Evolutionary conservation across 1,284 basidiomycete species (phyloP).

Genomic region (Puccinia triticina): DNA sequence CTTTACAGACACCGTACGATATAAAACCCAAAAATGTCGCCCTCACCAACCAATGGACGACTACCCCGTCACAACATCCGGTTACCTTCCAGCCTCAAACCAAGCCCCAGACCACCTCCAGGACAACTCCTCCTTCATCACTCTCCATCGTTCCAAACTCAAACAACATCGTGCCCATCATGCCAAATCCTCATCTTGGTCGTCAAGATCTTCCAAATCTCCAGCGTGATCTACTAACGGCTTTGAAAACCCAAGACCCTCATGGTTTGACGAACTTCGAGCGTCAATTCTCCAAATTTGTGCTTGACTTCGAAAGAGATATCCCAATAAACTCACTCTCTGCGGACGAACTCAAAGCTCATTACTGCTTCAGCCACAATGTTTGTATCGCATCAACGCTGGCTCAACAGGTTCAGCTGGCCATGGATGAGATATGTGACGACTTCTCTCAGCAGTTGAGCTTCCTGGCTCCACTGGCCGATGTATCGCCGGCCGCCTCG

Average conservation of each 20-base stretch:
- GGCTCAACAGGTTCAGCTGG: neutral
- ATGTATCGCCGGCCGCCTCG: neutral
- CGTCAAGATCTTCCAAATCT: neutral
- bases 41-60: neutral
- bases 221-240: neutral
- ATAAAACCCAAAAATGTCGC: too few species aligned
- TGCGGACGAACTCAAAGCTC: neutral
- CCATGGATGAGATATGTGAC: neutral
- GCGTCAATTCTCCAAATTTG: conserved; percentile 9
- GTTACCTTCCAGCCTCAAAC: neutral
- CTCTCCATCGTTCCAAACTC: too few species aligned
- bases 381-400: conserved; percentile 8
- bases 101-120: too few species aligned
- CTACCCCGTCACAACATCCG: neutral
- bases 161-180: too few species aligned
- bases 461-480: neutral
- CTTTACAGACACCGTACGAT: too few species aligned
- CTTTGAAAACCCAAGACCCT: neutral
- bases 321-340: neutral
- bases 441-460: neutral
- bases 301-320: neutral
- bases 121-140: too few species aligned
- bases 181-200: neutral
- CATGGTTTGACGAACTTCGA: too few species aligned
- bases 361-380: neutral